Base-by-base conservation (phyloP, 345 rosid species). In the Populus deltoides region DNA sequence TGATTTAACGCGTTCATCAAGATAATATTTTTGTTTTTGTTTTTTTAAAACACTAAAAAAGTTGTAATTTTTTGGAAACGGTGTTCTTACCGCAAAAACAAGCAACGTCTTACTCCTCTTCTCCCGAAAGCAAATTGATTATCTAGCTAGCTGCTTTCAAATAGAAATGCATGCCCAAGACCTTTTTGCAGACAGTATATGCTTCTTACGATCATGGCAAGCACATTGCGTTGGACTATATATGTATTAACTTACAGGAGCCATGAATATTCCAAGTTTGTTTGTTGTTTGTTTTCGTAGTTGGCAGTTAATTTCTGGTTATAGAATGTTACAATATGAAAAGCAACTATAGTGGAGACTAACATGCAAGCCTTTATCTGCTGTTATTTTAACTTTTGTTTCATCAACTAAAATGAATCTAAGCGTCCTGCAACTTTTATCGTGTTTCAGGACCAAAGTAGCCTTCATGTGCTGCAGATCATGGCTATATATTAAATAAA, bases 341-440 rank as follows among this genome's bases (percentile, higher is more conserved):
- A 73, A 41, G 55, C 70, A 35, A 5, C 41, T 5, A 22, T 72
- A 78, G 87, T 90, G 92, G 93, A 86, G 87, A 73, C 70, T 77
- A 84, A 89, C 83, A 76, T 78, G 87, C 86, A 79, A 49, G 49
- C 82, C 49, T 79, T 85, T 31, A 31, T 33, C 78, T 43, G 18
- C 12, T 43, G 72, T 59, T 35, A 18, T 36, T 62, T 35, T 11
- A 70, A 63, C 69, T 66, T 70, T 55, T 68, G 59, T 36, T 66
- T 2, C 11, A 49, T 57, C 27, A 74, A 66, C 22, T 51, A 70
- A 83, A 84, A 76, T 45, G 70, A 71, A 77, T 74, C 72, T 43
- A 77, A 63, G 75, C 39, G 47, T 73, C 66, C 72, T 53, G 65
- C 29, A 27, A 6, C 43, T 22, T 38, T 33, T 59, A 8, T 20